Percentiles rank a stretch among this genome's conserved stretches.
Conservation (phyloP, 345 rosid genomes). For the Salix exigua region DNA sequence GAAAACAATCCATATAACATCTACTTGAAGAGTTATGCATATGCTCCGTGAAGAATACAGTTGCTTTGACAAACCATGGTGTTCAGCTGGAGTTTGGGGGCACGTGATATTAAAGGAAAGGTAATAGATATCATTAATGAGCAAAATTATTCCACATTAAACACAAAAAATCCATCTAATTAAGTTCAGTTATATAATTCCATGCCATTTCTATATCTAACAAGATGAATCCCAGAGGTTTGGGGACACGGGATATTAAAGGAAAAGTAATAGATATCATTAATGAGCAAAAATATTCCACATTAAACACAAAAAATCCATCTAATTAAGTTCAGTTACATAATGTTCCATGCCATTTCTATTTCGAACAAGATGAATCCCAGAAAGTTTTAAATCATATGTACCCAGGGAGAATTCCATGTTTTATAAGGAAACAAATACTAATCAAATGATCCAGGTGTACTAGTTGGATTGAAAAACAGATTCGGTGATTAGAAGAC, state of each 20-base stretch:
- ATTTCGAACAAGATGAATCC: not conserved
- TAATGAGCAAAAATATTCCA: not conserved
- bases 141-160: not conserved
- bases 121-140: not conserved
- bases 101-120: not conserved
- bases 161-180: not conserved
- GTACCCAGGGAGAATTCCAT: not conserved
- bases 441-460: not conserved
- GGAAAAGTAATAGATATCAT: not conserved
- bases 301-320: not conserved
- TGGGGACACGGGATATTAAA: not conserved
- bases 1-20: not conserved
- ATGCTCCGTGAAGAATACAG: not conserved
- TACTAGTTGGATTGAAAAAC: not conserved
- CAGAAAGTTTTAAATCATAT: not conserved
- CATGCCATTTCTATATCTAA: not conserved
- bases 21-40: not conserved
- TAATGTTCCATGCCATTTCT: not conserved
- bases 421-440: not conserved
- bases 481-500: not conserved
- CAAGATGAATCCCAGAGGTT: not conserved
- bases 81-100: not conserved
- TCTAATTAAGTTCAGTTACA: not conserved
- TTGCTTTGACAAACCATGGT: not conserved
- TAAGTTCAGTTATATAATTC: not conserved